Base-by-base conservation (phyloP, 2,329 filamentous ascomycete species). In the Nigrospora oryzae region DNA sequence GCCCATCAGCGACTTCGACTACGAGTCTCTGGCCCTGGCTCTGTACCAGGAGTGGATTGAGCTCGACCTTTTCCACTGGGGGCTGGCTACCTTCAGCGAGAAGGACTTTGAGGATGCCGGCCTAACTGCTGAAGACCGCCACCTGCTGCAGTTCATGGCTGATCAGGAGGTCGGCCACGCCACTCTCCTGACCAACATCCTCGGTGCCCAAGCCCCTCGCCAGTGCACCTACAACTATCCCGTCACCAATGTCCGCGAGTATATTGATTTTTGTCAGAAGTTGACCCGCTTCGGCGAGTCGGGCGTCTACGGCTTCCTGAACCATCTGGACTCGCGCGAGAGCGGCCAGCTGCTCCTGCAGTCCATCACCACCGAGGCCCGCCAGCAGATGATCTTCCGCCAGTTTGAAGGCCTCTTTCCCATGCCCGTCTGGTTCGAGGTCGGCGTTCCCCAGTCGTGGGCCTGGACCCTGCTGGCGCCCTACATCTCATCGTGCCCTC, bases 11-110 rank as follows among this genome's bases (percentile, higher is more conserved):
- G 88, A 94, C 57, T 93, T 89, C 57, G 88, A 93, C 62, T 93
- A 84, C 59, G 75, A 91, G 60, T 89, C 85, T 0, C 73, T 93
- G 30, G 75, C 81, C 0, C 70, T 93, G 12, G 85, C 77, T 12
- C 69, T 91, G 0, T 90, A 91, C 59, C 84, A 89, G 55, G 87
- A 93, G 63, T 93, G 80, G 76, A 89, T 91, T 44, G 86, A 93
- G 65, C 72, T 93, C 1, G 88, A 93, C 58, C 73, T 89, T 13
- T 93, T 93, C 74, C 81, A 86, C 62, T 81, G 84, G 58, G 86
- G 84, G 13, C 73, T 93, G 3, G 79, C 77, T 0, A 77, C 70
- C 0, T 93, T 87, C 63, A 79, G 78, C 1, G 77, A 71, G 0
- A 70, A 77, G 31, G 84, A 93, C 14, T 93, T 90, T 52, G 68